Evolutionary conservation across 257 asterid genomes (phyloP), one percentile per base, ranked within the genome.

Genomic region (Lavandula angustifolia): DNA sequence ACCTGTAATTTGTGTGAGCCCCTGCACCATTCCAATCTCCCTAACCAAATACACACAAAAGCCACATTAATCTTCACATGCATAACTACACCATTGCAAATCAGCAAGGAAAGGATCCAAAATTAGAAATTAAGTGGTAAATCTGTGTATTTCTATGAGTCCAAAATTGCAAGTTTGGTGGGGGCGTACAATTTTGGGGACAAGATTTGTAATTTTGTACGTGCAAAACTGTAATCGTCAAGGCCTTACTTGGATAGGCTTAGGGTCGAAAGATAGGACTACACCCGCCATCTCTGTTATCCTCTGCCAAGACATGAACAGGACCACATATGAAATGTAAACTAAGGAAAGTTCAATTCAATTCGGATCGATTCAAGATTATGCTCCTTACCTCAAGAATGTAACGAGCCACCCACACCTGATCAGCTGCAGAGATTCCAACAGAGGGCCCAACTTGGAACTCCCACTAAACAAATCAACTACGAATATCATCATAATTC

Each of bases 371-470:
- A 6, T 33, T 33, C 35, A 32, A 32, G 7, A 37, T 1, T 3
- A 32, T 1, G 9, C 17, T 7, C 4, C 3, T 16, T 74, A 88
- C 96, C 92, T 88, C 95, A 1, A 88, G 84, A 58, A 88, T 84
- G 78, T 86, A 88, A 17, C 96, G 95, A 43, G 96, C 89, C 60
- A 80, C 83, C 96, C 96, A 88, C 6, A 88, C 10, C 73, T 88
- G 76, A 66, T 86, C 96, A 0, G 81, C 90, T 0, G 96, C 89
- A 8, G 95, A 82, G 73, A 88, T 88, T 11, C 96, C 96, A 0
- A 85, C 81, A 7, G 89, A 70, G 0, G 96, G 96, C 3, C 96
- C 96, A 29, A 88, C 96, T 82, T 88, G 96, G 53, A 86, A 88
- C 50, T 88, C 96, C 96, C 96, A 88, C 92, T 87, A 55, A 41